Evolutionary conservation across 768 basidiomycete species (phyloP), one percentile per base, ranked within the genome.

Genomic region (Trametes villosa): DNA sequence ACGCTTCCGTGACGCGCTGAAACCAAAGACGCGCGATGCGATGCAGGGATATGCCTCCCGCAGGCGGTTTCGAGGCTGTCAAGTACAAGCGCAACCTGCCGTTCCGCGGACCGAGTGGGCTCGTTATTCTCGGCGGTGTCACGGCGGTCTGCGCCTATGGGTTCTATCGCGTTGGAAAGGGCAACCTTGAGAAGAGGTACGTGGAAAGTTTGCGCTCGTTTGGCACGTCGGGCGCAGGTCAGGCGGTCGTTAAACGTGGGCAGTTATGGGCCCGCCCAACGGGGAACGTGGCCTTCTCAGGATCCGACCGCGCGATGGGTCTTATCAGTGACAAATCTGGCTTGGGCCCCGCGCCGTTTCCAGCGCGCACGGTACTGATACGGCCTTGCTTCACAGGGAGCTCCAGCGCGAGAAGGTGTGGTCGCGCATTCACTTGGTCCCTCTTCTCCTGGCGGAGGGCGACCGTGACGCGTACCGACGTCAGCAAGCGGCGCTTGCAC

Each of bases 61-160:
- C 86, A 45, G 95, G 94, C 63, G 96, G 96, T 2, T 99, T 96
- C 77, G 94, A 92, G 72, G 78, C 89, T 29, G 77, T 99, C 77
- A 89, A 89, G 76, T 99, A 98, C 84, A 96, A 94, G 76, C 91
- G 96, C 67, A 96, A 96, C 76, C 85, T 98, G 47, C 95, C 96
- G 46, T 79, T 93, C 72, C 86, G 91, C 59, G 93, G 93, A 2
- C 94, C 93, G 53, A 86, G 92, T 33, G 94, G 93, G 24, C 79
- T 88, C 57, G 88, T 83, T 65, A 86, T 98, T 69, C 90, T 98
- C 64, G 89, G 86, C 53, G 90, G 86, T n/a, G 91, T 96, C 66
- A 85, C 86, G 64, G 88, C 85, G 61, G 79, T 98, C 65, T 96
- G 92, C 76, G 87, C 83, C 20, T 95, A 86, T 76, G 96, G 96